Evolutionary conservation across 306 rosid genomes (phyloP).

Genomic region (Inga oerstediana): DNA sequence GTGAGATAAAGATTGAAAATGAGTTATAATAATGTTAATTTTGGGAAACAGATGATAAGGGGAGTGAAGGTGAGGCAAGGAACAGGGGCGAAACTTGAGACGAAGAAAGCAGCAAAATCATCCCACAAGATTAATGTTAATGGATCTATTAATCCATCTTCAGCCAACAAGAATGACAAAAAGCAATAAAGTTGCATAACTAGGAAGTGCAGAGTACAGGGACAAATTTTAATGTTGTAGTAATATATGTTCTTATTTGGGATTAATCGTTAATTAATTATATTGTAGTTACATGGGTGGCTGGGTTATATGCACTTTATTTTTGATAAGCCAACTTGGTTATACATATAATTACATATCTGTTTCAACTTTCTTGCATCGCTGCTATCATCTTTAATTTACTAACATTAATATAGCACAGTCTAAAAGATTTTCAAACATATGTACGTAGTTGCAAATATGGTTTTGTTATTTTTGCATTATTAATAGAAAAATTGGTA

Average conservation of each 20-base stretch:
- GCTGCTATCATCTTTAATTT: not conserved
- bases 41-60: not conserved
- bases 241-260: not conserved
- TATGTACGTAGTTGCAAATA: not conserved
- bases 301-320: too few species aligned
- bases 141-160: not conserved
- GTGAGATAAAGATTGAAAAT: not conserved
- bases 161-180: not conserved
- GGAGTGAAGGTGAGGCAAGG: constrained; percentile 8
- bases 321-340: not conserved
- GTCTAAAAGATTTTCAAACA: not conserved
- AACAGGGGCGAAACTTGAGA: not conserved
- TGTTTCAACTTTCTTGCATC: too few species aligned
- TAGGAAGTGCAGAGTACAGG: not conserved
- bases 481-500: not conserved
- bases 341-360: not conserved
- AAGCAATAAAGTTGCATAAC: not conserved
- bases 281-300: not conserved
- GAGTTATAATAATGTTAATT: not conserved
- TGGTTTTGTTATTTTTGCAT: not conserved
- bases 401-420: not conserved
- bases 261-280: not conserved
- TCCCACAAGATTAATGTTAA: not conserved
- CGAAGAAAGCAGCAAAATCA: constrained; percentile 3
- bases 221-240: not conserved